Evolutionary conservation across 495 filamentous ascomycete genomes (phyloP).

Genomic region (Stereocaulon alpinum): DNA sequence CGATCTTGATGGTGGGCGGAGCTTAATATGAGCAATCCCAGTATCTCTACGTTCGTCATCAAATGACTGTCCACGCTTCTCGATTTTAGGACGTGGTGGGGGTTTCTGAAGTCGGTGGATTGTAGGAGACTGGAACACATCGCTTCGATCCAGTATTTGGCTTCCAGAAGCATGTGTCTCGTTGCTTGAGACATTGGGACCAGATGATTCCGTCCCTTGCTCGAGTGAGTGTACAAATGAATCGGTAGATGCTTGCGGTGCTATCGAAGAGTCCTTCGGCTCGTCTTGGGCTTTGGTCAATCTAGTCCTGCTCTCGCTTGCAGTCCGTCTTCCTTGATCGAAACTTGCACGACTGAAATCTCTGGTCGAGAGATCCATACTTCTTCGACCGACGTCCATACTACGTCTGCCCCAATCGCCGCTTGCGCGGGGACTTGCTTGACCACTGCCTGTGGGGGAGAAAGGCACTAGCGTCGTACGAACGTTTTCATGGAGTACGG

Average conservation of each 20-base stretch:
- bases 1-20: conserved; percentile 14
- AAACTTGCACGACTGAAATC: conserved; percentile 35
- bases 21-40: conserved; percentile 9
- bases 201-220: conserved; percentile 56
- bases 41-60: conserved; percentile 32
- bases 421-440: conserved; percentile 36
- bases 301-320: conserved; percentile 44
- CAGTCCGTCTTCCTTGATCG: conserved; percentile 46
- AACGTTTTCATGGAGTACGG: conserved; percentile 51
- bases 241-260: conserved; percentile 58
- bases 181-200: conserved; percentile 59
- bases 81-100: conserved; percentile 24
- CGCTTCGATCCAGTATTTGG: conserved; percentile 76
- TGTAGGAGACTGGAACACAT: conserved; percentile 82
- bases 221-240: conserved; percentile 69
- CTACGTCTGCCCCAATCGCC: conserved; percentile 28
- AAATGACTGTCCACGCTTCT: conserved; percentile 30
- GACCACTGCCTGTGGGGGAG: conserved; percentile 29
- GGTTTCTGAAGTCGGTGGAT: conserved; percentile 39
- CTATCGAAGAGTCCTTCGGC: conserved; percentile 32
- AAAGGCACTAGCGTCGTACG: conserved; percentile 51
- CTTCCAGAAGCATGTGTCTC: conserved; percentile 73
- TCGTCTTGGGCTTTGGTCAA: conserved; percentile 27
- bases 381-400: conserved; percentile 21
- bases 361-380: conserved; percentile 17